These are phyloP conservation scores for Dentipellis sp. DNA, from an alignment of 768 basidiomycete species.

Conservation along the genomic window DNA sequence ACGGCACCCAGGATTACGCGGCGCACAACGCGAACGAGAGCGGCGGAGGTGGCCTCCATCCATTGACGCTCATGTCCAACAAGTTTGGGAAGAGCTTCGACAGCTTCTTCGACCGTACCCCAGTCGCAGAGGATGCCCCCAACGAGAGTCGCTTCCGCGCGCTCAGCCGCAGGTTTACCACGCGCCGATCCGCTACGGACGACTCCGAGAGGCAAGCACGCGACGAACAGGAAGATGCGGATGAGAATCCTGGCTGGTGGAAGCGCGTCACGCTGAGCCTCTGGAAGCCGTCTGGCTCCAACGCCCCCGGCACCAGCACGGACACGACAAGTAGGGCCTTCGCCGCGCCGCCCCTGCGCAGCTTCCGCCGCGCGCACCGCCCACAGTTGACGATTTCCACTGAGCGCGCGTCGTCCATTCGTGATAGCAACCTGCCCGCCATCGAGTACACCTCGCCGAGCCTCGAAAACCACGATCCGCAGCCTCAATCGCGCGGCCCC, in stretches of 20 bases:
- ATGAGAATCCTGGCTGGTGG: slow-evolving; percentile 5
- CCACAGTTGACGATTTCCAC: slow-evolving; percentile 33
- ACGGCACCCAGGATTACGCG: background rate
- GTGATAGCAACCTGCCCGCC: slow-evolving; percentile 17
- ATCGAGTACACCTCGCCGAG: slow-evolving; percentile 20
- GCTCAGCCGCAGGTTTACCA: slow-evolving; percentile 17
- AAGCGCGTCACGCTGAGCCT: slow-evolving; percentile 10
- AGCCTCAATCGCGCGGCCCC: slow-evolving; percentile 3
- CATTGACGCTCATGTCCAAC: slow-evolving; percentile 17
- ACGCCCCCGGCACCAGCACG: background rate
- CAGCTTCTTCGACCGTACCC: slow-evolving; percentile 30
- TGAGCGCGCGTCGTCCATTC: slow-evolving; percentile 26
- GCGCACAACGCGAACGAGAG: background rate
- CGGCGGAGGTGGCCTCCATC: background rate
- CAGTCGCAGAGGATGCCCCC: slow-evolving; percentile 13
- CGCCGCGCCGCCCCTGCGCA: background rate
- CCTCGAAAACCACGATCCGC: slow-evolving; percentile 9
- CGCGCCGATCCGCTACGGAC: slow-evolving; percentile 21
- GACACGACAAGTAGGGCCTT: background rate
- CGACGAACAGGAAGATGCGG: background rate
- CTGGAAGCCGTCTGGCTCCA: slow-evolving; percentile 16
- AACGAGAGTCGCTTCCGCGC: background rate
- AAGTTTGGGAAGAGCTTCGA: slow-evolving; percentile 34
- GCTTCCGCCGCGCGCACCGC: slow-evolving; percentile 7
- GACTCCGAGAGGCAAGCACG: background rate